Percentiles rank a stretch among this genome's conserved stretches.
Conservation (phyloP, 371 early-diverging fungal species). For the Apophysomyces variabilis region DNA sequence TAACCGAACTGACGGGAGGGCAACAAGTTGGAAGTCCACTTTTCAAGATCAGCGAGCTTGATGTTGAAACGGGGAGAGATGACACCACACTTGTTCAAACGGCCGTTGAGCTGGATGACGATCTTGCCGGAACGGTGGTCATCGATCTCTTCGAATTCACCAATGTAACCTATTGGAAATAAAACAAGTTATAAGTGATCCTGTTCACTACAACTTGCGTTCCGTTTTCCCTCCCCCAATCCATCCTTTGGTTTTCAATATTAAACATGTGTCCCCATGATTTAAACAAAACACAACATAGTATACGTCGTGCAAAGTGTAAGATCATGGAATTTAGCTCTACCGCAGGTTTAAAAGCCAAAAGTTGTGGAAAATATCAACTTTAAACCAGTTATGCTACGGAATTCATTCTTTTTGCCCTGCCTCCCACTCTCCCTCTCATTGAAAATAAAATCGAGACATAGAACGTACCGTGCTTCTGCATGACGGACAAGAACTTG, state of each 20-base stretch:
- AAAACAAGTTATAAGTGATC: slow-evolving; percentile 4
- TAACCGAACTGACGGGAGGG: slow-evolving; percentile 99
- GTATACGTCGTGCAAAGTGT: slow-evolving; percentile 36
- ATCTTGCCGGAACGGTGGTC: slow-evolving; percentile 99
- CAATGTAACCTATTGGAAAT: slow-evolving; percentile 88
- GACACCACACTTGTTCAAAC: slow-evolving; percentile 99
- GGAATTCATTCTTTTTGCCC: neutral
- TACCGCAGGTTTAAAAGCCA: slow-evolving; percentile 78
- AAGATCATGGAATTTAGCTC: slow-evolving; percentile 49
- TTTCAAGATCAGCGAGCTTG: slow-evolving; percentile 93
- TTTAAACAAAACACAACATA: slow-evolving; percentile 10
- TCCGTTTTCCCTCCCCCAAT: neutral
- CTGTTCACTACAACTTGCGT: slow-evolving; percentile 1
- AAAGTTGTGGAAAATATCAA: slow-evolving; percentile 40
- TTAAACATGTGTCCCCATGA: neutral
- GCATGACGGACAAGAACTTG: slow-evolving; percentile 99
- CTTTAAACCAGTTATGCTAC: slow-evolving; percentile 71
- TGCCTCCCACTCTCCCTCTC: neutral
- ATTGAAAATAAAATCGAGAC: slow-evolving; percentile 9
- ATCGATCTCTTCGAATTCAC: slow-evolving; percentile 98
- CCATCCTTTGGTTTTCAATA: neutral
- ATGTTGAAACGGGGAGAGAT: slow-evolving; percentile 99
- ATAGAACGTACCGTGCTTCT: slow-evolving; percentile 87
- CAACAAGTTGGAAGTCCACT: slow-evolving; percentile 96
- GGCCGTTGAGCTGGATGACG: slow-evolving; percentile 97